Conservation (phyloP, 1,284 basidiomycete species). For the Trichosporon sp. region DNA sequence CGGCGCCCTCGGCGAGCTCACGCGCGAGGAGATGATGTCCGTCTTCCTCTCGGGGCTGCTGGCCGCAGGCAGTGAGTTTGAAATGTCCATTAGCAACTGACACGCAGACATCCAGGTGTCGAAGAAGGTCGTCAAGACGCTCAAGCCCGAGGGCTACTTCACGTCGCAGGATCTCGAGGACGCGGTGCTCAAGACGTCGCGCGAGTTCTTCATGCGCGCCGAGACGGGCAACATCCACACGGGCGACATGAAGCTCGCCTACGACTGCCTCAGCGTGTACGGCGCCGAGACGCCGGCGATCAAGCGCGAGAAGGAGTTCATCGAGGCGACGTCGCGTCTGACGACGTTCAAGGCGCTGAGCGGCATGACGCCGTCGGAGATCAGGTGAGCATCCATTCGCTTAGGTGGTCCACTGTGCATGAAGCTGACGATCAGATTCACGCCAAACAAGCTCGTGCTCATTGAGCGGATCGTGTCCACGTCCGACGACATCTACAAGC, state of each 20-base stretch:
- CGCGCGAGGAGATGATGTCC: conserved; percentile 63
- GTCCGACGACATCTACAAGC: conserved; percentile 78
- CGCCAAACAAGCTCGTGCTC: conserved; percentile 71
- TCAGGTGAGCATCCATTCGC: conserved; percentile 59
- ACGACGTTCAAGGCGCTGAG: conserved; percentile 69
- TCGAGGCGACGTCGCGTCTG: conserved; percentile 72
- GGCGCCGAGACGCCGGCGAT: conserved; percentile 65
- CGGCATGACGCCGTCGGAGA: conserved; percentile 75
- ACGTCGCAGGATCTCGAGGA: conserved; percentile 61
- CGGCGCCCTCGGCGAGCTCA: conserved; percentile 74
- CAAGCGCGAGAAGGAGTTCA: conserved; percentile 74
- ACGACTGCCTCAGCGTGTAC: conserved; percentile 75
- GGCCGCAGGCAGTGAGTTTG: conserved; percentile 73
- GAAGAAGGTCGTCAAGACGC: conserved; percentile 59
- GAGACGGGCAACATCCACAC: conserved; percentile 81
- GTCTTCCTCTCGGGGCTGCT: conserved; percentile 80
- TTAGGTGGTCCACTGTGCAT: neutral
- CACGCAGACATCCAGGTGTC: conserved; percentile 71
- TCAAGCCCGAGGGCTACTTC: conserved; percentile 57
- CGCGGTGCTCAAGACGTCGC: conserved; percentile 70
- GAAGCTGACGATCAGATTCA: conserved; percentile 51
- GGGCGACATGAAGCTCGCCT: conserved; percentile 91
- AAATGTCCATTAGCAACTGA: neutral
- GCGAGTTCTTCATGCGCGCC: conserved; percentile 90
- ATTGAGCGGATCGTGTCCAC: conserved; percentile 74